Percentiles rank a stretch among this genome's conserved stretches.
Conservation (phyloP, 257 asterid genomes). For the Primulina huaijiensis region DNA sequence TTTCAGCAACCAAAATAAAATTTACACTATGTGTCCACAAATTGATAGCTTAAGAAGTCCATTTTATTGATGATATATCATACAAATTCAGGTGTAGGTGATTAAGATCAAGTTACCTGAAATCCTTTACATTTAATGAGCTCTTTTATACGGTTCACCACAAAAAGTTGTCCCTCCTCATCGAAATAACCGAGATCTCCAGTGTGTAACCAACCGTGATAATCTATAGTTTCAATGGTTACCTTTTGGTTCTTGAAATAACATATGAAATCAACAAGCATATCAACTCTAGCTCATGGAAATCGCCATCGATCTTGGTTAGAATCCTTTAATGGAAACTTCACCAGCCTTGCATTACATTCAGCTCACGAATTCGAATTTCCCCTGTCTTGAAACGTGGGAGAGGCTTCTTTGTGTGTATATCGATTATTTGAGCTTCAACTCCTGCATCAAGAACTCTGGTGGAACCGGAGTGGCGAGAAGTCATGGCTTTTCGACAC, state of each 20-base stretch:
- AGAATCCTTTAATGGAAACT: background rate
- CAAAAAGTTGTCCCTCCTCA: constrained; percentile 35
- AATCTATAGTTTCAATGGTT: constrained; percentile 33
- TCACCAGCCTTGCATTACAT: constrained; percentile 36
- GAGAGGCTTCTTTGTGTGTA: constrained; percentile 25
- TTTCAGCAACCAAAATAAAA: background rate
- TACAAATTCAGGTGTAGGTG: no score
- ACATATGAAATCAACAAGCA: constrained; percentile 17
- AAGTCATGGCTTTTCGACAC: constrained; percentile 5
- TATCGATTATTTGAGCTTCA: constrained; percentile 30
- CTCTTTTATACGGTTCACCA: constrained; percentile 44
- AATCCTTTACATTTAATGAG: constrained; percentile 48
- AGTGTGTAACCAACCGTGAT: constrained; percentile 40
- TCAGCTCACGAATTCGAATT: constrained; percentile 34
- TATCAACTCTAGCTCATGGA: background rate
- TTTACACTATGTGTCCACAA: background rate
- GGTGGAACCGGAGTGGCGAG: constrained; percentile 21
- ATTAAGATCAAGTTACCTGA: constrained; percentile 25
- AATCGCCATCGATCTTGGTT: background rate
- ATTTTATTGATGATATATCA: background rate
- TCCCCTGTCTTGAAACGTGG: constrained; percentile 37
- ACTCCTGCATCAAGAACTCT: constrained; percentile 31
- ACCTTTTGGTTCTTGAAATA: constrained; percentile 37
- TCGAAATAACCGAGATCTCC: constrained; percentile 51
- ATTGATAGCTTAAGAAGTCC: background rate